Evolutionary conservation across 2,329 filamentous ascomycete genomes (phyloP), one percentile per base, ranked within the genome.

Genomic region (Ceratocystis lukuohia): DNA sequence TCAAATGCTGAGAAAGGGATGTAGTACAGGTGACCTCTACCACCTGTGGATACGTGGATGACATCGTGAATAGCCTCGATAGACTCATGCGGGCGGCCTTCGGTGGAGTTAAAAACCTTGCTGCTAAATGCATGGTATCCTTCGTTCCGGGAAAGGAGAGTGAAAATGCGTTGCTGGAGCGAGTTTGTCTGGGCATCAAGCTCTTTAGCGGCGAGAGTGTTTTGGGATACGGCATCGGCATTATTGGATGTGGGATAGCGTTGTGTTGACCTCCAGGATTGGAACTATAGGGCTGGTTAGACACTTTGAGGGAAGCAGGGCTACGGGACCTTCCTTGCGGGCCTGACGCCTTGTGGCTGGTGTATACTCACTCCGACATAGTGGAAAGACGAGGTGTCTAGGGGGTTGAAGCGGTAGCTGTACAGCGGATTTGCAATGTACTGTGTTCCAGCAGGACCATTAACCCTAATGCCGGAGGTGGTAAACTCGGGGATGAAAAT

Each of bases 1-100:
- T 95, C 90, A 72, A 90, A 95, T 0, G 87, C 83, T 1, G 89
- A 88, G 70, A 88, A 87, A 20, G 85, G 83, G 41, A 86, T 84
- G 73, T 83, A 88, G 53, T 81, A 83, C 83, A 88, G 88, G 71
- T 90, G 87, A 1, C 88, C 87, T 45, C 80, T 79, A 67, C 75
- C 78, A 41, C 82, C 88, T 2, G 81, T 78, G 62, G 81, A 78
- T 41, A 80, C 80, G 70, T 88, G 85, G 48, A 88, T 78, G 10
- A 80, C 79, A 71, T 88, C 84, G 70, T 88, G 85, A 3, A 88
- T 74, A 0, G 82, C 80, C 72, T 88, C 85, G 44, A 88, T 74
- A 10, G 86, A 89, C 72, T 89, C 87, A 63, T 81, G 81, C 12
- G 78, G 78, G 4, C 74, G 75, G 46, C 79, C 75, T 61, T 76